These are phyloP conservation scores for Rhodotorula glutinis DNA, from an alignment of 1,284 basidiomycete species.

Conservation along the genomic window DNA sequence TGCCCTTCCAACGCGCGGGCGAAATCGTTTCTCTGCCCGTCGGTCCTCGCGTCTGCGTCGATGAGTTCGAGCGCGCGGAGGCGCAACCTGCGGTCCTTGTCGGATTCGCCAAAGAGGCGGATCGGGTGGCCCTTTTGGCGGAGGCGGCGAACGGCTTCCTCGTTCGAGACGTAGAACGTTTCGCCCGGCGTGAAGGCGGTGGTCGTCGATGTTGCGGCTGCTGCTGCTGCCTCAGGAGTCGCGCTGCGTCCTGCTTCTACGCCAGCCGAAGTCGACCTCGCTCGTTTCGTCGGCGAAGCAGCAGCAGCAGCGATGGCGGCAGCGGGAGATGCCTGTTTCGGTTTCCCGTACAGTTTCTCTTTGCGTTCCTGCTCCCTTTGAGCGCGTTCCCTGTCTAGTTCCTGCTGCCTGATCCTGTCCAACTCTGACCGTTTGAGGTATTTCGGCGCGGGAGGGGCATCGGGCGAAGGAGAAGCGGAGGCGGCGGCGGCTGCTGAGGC, in stretches of 20 bases:
- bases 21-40: constrained; percentile 81
- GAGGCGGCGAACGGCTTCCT: constrained; percentile 83
- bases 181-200: constrained; percentile 2
- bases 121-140: constrained; percentile 91
- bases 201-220: no score
- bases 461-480: constrained; percentile 5
- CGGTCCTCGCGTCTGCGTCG: constrained; percentile 62
- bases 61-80: constrained; percentile 89
- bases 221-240: no score
- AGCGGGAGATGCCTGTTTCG: background rate
- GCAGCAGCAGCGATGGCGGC: constrained; percentile 22
- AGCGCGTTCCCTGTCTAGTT: constrained; percentile 55
- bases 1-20: constrained; percentile 81
- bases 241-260: constrained; percentile 39
- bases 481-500: background rate
- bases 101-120: constrained; percentile 88
- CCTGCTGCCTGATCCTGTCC: constrained; percentile 63
- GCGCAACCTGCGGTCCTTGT: constrained; percentile 85
- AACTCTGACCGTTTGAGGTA: constrained; percentile 80
- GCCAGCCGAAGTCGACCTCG: constrained; percentile 33
- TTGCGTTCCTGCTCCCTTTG: constrained; percentile 52
- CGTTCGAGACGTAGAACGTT: constrained; percentile 84
- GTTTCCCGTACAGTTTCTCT: constrained; percentile 34
- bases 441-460: constrained; percentile 57
- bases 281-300: constrained; percentile 33